phyloP scores from a whole-genome alignment of 305 asterid species.

The Fraxinus velutina region DNA sequence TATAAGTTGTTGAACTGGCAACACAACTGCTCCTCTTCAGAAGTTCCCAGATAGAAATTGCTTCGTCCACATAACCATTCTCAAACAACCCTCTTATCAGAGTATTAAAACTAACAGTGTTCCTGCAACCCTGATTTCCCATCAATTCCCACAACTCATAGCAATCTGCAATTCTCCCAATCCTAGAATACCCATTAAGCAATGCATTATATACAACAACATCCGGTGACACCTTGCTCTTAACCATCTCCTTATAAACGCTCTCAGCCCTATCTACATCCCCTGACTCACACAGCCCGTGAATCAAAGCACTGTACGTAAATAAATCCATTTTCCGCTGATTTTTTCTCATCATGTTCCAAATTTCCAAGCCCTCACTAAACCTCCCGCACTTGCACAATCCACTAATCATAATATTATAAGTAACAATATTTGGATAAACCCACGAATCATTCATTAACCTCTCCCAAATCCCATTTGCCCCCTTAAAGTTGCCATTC shows the following conservation, averaged over 20 bases:
- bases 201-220: constrained; percentile 63
- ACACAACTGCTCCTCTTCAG: constrained; percentile 49
- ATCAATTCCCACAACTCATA: constrained; percentile 73
- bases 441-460: constrained; percentile 45
- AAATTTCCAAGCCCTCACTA: constrained; percentile 52
- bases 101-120: constrained; percentile 70
- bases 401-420: constrained; percentile 80
- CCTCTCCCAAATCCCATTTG: constrained; percentile 62
- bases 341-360: constrained; percentile 70
- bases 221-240: constrained; percentile 51
- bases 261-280: constrained; percentile 65
- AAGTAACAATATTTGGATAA: constrained; percentile 66
- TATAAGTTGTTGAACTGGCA: constrained; percentile 60
- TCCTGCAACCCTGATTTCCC: constrained; percentile 61
- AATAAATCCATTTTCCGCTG: constrained; percentile 59
- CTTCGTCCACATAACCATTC: constrained; percentile 49
- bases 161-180: constrained; percentile 41
- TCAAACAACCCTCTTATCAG: constrained; percentile 64
- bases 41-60: constrained; percentile 51
- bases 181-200: constrained; percentile 61
- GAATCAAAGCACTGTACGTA: constrained; percentile 66
- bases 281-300: constrained; percentile 68
- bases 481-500: constrained; percentile 51
- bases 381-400: constrained; percentile 71
- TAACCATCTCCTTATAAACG: constrained; percentile 56